Conservation (phyloP, 164 flowering plant genomes). For the Dillenia turbinata region DNA sequence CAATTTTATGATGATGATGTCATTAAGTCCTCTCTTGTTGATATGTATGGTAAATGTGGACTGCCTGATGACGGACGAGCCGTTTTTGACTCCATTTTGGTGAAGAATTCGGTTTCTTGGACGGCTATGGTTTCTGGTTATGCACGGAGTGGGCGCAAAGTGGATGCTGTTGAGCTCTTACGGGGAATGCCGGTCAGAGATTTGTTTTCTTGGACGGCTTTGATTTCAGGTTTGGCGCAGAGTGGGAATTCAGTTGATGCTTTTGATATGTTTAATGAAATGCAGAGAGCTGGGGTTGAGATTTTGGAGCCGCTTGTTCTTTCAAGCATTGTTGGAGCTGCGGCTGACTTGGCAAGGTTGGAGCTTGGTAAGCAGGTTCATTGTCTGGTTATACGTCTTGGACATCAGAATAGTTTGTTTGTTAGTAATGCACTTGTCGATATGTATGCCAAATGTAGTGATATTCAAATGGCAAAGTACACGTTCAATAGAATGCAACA, state of each 20-base stretch:
- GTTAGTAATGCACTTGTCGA: conserved; percentile 67
- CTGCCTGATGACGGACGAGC: conserved; percentile 38
- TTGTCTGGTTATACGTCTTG: conserved; percentile 50
- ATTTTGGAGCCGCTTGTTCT: conserved; percentile 67
- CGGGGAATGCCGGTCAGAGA: conserved; percentile 29
- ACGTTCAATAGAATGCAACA: conserved; percentile 35
- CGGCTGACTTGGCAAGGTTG: conserved; percentile 56
- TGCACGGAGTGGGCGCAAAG: conserved; percentile 50
- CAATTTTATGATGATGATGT: conserved; percentile 53
- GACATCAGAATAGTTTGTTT: conserved; percentile 58
- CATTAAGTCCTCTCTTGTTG: conserved; percentile 69
- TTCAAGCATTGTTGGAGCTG: conserved; percentile 59
- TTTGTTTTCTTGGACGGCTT: conserved; percentile 69
- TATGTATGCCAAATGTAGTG: conserved; percentile 89
- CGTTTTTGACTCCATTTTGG: conserved; percentile 48
- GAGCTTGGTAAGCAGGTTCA: conserved; percentile 77
- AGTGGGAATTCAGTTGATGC: conserved; percentile 49
- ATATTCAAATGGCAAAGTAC: conserved; percentile 45
- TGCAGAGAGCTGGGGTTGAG: conserved; percentile 45
- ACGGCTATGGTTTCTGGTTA: conserved; percentile 75
- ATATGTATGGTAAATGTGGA: conserved; percentile 84
- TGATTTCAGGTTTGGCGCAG: conserved; percentile 79
- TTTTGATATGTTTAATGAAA: conserved; percentile 37
- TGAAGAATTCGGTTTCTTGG: conserved; percentile 50
- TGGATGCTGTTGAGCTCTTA: conserved; percentile 57